Percentiles rank a stretch among this genome's conserved stretches.
phyloP scores from a whole-genome alignment of 2,329 filamentous ascomycete species.

The Laburnicola sp. region DNA sequence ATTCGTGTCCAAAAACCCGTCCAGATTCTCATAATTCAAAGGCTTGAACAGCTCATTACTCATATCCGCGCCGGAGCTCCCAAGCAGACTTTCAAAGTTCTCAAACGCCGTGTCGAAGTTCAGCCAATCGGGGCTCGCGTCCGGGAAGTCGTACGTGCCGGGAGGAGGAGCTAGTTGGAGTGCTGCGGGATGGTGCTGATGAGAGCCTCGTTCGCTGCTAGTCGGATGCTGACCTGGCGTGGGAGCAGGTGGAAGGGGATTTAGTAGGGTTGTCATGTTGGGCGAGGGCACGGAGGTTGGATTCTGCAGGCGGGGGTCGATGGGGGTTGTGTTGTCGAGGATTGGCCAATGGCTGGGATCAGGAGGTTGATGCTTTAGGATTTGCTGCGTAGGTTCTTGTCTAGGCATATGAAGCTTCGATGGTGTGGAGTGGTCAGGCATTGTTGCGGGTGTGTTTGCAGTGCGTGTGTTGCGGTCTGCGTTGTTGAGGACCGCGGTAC shows the following conservation, averaged over 20 bases:
- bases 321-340: slow-evolving; percentile 26
- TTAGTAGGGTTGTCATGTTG: slow-evolving; percentile 36
- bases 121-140: slow-evolving; percentile 44
- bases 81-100: slow-evolving; percentile 45
- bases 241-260: slow-evolving; percentile 28
- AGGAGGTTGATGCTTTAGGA: slow-evolving; percentile 20
- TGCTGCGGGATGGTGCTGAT: neutral
- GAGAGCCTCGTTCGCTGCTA: slow-evolving; percentile 37
- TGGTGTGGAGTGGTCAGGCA: slow-evolving; percentile 23
- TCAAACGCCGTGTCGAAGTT: slow-evolving; percentile 47
- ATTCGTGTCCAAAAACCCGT: slow-evolving; percentile 36
- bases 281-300: slow-evolving; percentile 20
- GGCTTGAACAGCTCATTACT: slow-evolving; percentile 45
- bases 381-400: slow-evolving; percentile 24
- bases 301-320: slow-evolving; percentile 40
- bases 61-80: slow-evolving; percentile 44
- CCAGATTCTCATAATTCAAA: slow-evolving; percentile 41
- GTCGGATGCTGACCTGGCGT: slow-evolving; percentile 44
- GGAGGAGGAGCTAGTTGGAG: slow-evolving; percentile 12
- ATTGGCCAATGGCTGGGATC: slow-evolving; percentile 19
- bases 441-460: slow-evolving; percentile 37
- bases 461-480: slow-evolving; percentile 44
- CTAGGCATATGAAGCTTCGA: too few relatives aligned
- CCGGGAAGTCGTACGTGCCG: slow-evolving; percentile 35
- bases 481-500: slow-evolving; percentile 44